Percentiles rank a stretch among this genome's conserved stretches.
Evolutionary conservation across 345 rosid genomes (phyloP).

Genomic region (Rubroshorea leprosula): DNA sequence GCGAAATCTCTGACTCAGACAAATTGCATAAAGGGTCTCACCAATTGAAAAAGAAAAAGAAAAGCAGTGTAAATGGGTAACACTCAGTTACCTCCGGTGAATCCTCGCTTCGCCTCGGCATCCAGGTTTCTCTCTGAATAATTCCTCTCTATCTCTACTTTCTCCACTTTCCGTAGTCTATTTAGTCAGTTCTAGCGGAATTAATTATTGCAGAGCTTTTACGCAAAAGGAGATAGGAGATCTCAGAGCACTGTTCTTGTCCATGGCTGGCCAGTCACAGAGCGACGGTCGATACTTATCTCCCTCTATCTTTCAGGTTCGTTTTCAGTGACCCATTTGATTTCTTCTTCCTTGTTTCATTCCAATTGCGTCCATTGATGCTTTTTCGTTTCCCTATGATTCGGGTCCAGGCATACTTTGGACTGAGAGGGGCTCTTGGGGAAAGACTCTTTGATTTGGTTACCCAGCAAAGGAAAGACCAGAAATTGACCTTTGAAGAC

Average conservation of each 20-base stretch:
- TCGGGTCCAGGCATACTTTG: slow-evolving; percentile 57
- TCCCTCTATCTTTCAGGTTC: neutral
- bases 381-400: neutral
- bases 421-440: slow-evolving; percentile 51
- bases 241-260: neutral
- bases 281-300: neutral
- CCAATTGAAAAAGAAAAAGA: neutral
- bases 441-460: slow-evolving; percentile 62
- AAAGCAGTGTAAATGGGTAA: no score
- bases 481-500: slow-evolving; percentile 56
- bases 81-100: no score
- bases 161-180: no score
- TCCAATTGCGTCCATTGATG: neutral
- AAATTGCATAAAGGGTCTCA: neutral
- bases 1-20: neutral
- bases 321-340: neutral
- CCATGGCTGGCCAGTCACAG: neutral
- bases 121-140: no score
- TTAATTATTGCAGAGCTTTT: neutral
- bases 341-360: neutral
- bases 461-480: slow-evolving; percentile 57
- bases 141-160: no score
- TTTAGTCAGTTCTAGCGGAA: no score
- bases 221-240: neutral
- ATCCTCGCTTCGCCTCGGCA: no score